These are phyloP conservation scores for Penicillium sp. DNA, from an alignment of 2,329 filamentous ascomycete species.

Conservation along the genomic window DNA sequence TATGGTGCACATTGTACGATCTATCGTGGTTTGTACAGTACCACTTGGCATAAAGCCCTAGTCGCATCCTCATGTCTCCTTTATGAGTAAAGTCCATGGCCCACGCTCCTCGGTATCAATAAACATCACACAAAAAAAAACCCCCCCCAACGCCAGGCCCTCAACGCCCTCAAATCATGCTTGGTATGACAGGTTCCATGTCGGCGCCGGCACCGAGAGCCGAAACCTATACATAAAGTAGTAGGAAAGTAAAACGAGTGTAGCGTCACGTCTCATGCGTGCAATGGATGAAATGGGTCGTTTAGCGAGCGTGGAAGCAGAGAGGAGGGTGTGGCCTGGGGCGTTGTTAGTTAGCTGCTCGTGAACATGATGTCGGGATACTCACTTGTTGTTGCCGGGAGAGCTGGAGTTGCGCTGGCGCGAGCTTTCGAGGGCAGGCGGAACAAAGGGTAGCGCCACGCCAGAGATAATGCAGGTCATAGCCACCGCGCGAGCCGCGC, in stretches of 20 bases:
- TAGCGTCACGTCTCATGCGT: neutral
- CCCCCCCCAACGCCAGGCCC: constrained; percentile 13
- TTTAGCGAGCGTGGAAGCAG: constrained; percentile 44
- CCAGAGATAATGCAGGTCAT: constrained; percentile 44
- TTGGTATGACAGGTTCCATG: constrained; percentile 7
- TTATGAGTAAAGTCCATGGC: neutral
- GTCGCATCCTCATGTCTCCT: neutral
- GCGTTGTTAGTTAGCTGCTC: constrained; percentile 5
- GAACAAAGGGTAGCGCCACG: constrained; percentile 48
- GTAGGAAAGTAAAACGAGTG: neutral
- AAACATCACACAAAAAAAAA: neutral
- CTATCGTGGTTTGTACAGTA: neutral
- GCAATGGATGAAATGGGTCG: neutral
- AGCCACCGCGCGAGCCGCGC: constrained; percentile 41
- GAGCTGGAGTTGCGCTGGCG: constrained; percentile 41
- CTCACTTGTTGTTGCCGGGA: constrained; percentile 41
- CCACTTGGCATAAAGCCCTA: neutral
- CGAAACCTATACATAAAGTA: neutral
- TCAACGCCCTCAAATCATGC: constrained; percentile 17
- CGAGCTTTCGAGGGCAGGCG: constrained; percentile 49
- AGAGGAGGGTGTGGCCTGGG: constrained; percentile 41
- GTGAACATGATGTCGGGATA: neutral
- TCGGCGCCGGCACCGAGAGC: constrained; percentile 15
- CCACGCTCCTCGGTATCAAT: neutral
- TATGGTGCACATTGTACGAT: neutral